A percentile compares a stretch with the other conserved stretches of the same genome.
phyloP scores from a whole-genome alignment of 495 filamentous ascomycete genomes.

The Daldinia caldariorum region DNA sequence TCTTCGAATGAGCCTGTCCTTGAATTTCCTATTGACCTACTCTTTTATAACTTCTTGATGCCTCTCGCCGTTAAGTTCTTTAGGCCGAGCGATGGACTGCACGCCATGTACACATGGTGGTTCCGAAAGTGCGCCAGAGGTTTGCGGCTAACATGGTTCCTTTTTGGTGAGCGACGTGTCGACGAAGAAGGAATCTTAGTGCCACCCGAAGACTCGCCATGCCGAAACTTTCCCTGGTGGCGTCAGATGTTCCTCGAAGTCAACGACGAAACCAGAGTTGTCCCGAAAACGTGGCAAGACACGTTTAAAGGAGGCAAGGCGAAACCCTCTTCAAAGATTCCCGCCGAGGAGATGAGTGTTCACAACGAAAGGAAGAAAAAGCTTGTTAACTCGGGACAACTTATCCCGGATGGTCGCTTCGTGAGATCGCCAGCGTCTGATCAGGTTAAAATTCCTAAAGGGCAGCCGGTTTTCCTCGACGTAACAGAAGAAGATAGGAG shows the following conservation, averaged over 20 bases:
- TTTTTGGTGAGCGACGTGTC: constrained; percentile 80
- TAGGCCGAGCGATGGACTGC: constrained; percentile 83
- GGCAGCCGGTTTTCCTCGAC: constrained; percentile 78
- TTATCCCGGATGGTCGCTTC: constrained; percentile 77
- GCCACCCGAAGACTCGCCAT: constrained; percentile 42
- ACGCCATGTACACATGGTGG: constrained; percentile 94
- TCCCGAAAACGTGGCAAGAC: constrained; percentile 55
- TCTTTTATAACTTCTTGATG: constrained; percentile 97
- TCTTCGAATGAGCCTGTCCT: constrained; percentile 88
- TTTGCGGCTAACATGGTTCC: constrained; percentile 86
- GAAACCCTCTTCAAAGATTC: constrained; percentile 44
- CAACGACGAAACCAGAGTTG: constrained; percentile 45
- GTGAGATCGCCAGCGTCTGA: constrained; percentile 92
- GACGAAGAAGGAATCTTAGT: constrained; percentile 80
- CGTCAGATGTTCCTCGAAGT: constrained; percentile 51
- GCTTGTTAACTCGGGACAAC: constrained; percentile 56
- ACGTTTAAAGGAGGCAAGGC: constrained; percentile 51
- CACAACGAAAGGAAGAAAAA: constrained; percentile 45
- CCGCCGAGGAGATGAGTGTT: constrained; percentile 37
- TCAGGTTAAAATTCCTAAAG: constrained; percentile 92
- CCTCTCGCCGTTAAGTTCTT: constrained; percentile 82
- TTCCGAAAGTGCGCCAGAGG: constrained; percentile 85
- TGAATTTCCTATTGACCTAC: constrained; percentile 91
- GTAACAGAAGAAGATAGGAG: constrained; percentile 76
- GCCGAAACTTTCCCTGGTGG: constrained; percentile 46